A percentile compares a stretch with the other conserved stretches of the same genome.
phyloP scores from a whole-genome alignment of 306 rosid genomes.

The Psophocarpus tetragonolobus region DNA sequence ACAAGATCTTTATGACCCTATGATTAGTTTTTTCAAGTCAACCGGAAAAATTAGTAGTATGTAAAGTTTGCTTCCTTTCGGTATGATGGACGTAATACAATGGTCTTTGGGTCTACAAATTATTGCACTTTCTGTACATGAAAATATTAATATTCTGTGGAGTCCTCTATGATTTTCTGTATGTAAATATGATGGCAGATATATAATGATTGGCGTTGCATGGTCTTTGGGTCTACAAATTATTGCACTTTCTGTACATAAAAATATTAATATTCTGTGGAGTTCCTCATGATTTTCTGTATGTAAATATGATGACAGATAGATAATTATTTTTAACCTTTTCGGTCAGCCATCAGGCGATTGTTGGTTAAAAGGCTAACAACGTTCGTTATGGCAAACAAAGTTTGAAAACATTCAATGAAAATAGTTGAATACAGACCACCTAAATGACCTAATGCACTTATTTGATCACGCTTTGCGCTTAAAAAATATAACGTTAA shows the following conservation, averaged over 20 bases:
- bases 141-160: neutral
- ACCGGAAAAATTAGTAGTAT: constrained; percentile 39
- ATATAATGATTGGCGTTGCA: neutral
- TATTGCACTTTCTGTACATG: constrained; percentile 20
- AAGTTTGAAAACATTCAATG: neutral
- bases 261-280: neutral
- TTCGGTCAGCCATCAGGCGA: neutral
- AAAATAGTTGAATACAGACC: neutral
- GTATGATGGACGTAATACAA: constrained; percentile 31
- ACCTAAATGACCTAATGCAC: no score
- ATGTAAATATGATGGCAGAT: constrained; percentile 24
- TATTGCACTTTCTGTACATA: neutral
- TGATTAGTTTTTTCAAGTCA: constrained; percentile 59
- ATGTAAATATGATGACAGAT: constrained; percentile 24
- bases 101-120: constrained; percentile 37
- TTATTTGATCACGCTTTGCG: no score
- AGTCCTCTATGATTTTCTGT: neutral
- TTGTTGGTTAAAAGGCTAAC: neutral
- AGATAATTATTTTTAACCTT: neutral
- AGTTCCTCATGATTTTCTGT: neutral
- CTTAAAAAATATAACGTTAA: no score
- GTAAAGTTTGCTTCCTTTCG: constrained; percentile 23
- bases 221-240: no score
- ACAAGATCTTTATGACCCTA: constrained; percentile 72
- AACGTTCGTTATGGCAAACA: neutral